These are phyloP conservation scores for Moesziomyces sp. DNA, from an alignment of 1,284 basidiomycete genomes.

Conservation along the genomic window DNA sequence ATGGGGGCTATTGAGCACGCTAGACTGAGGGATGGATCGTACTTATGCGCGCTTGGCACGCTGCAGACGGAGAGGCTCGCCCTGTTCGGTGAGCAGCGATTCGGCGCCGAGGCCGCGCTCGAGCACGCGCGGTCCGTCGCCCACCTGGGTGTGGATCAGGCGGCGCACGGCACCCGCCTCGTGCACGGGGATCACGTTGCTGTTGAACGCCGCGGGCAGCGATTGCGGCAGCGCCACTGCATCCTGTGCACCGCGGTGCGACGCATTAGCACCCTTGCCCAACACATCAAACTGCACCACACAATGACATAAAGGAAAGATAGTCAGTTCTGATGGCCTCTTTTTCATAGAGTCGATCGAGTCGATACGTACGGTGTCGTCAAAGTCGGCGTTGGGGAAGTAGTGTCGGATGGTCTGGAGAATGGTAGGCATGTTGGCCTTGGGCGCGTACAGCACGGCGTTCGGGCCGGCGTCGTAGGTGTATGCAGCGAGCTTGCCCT, in stretches of 20 bases:
- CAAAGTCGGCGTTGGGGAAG: conserved; percentile 67
- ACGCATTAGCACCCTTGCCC: conserved; percentile 55
- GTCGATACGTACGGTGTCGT: conserved; percentile 59
- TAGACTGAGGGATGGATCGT: no score
- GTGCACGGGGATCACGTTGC: conserved; percentile 62
- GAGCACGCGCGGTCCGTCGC: conserved; percentile 63
- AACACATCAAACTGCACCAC: conserved; percentile 55
- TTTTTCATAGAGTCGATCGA: no score
- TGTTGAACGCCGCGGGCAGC: conserved; percentile 59
- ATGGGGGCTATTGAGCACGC: no score
- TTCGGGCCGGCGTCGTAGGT: conserved; percentile 99
- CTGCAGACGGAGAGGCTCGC: conserved; percentile 58
- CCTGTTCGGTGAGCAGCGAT: conserved; percentile 55
- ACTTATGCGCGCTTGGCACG: conserved; percentile 54
- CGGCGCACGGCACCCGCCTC: conserved; percentile 62
- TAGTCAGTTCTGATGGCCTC: neutral
- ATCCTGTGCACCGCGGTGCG: conserved; percentile 56
- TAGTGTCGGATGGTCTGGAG: conserved; percentile 62
- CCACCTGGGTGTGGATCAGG: conserved; percentile 66
- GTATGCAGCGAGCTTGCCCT: conserved; percentile 86
- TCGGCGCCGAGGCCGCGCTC: conserved; percentile 49
- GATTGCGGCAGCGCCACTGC: conserved; percentile 40
- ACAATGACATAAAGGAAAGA: neutral
- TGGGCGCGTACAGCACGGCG: conserved; percentile 92
- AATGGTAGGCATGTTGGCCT: conserved; percentile 67